Conservation (phyloP, 148 eudicot species). For the Chenopodium album region DNA sequence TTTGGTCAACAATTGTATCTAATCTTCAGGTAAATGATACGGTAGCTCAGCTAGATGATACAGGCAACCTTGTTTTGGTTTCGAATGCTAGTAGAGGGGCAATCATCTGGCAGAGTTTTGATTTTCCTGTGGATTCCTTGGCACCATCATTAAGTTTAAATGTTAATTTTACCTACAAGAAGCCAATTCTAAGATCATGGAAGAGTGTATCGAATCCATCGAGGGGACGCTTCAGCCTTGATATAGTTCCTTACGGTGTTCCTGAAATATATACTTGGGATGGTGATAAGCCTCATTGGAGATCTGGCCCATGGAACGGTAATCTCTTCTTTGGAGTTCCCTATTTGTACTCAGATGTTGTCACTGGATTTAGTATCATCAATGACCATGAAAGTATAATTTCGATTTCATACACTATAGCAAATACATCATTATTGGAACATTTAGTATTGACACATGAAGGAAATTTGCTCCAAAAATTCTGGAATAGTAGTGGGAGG, state of each 20-base stretch:
- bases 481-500: slow-evolving; percentile 13
- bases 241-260: background rate
- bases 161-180: no score
- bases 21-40: slow-evolving; percentile 5
- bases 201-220: slow-evolving; percentile 23
- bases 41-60: slow-evolving; percentile 38
- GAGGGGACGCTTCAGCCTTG: slow-evolving; percentile 2
- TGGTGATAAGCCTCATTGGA: background rate
- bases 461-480: slow-evolving; percentile 11
- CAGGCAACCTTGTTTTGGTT: slow-evolving; percentile 52
- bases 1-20: slow-evolving; percentile 37
- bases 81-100: slow-evolving; percentile 7
- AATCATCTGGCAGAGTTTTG: slow-evolving; percentile 36
- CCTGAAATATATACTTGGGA: background rate
- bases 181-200: slow-evolving; percentile 11
- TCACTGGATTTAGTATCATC: slow-evolving; percentile 1
- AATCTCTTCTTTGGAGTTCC: slow-evolving; percentile 1
- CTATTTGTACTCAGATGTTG: background rate
- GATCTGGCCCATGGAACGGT: slow-evolving; percentile 21
- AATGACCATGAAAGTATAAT: background rate
- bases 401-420: background rate
- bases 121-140: background rate
- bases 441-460: slow-evolving; percentile 11
- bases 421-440: background rate
- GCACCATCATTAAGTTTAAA: no score